Evolutionary conservation across 2,329 filamentous ascomycete species (phyloP).

Genomic region (Leptographium wingfieldii): DNA sequence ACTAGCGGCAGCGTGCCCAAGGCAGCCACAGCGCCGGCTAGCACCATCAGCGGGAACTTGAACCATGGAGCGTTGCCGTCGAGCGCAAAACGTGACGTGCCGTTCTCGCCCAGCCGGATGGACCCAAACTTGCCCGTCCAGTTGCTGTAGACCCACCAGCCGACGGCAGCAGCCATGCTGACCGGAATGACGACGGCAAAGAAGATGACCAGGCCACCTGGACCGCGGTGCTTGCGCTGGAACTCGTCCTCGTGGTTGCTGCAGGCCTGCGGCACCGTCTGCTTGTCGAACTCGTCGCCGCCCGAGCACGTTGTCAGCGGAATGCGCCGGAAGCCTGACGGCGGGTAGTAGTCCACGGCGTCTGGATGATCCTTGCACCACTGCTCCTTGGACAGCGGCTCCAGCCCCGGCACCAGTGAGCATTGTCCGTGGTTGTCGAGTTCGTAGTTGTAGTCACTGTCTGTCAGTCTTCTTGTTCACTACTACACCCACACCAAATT

Average conservation of each 20-base stretch:
- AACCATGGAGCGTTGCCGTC: slow-evolving; percentile 67
- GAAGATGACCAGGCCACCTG: slow-evolving; percentile 65
- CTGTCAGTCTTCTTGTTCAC: no score
- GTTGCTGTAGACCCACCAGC: slow-evolving; percentile 74
- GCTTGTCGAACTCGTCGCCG: slow-evolving; percentile 63
- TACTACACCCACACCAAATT: background rate
- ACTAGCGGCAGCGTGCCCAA: slow-evolving; percentile 57
- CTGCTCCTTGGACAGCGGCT: slow-evolving; percentile 38
- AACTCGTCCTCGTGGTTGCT: slow-evolving; percentile 74
- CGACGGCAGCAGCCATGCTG: slow-evolving; percentile 53
- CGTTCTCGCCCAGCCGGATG: slow-evolving; percentile 70
- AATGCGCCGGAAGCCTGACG: slow-evolving; percentile 79
- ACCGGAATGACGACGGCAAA: slow-evolving; percentile 66
- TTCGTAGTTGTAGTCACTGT: slow-evolving; percentile 87
- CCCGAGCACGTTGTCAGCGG: slow-evolving; percentile 78
- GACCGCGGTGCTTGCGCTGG: slow-evolving; percentile 49
- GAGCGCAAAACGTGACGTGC: slow-evolving; percentile 20
- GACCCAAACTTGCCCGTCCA: slow-evolving; percentile 88
- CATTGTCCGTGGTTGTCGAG: slow-evolving; percentile 65
- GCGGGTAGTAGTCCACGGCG: slow-evolving; percentile 65
- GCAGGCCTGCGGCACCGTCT: slow-evolving; percentile 49
- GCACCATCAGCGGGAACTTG: slow-evolving; percentile 65
- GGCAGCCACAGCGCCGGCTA: slow-evolving; percentile 52
- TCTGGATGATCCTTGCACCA: slow-evolving; percentile 51
- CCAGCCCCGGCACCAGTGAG: slow-evolving; percentile 58